A percentile compares a stretch with the other conserved stretches of the same genome.
Conservation (phyloP, 768 basidiomycete species). For the Termitomyces sp. region DNA sequence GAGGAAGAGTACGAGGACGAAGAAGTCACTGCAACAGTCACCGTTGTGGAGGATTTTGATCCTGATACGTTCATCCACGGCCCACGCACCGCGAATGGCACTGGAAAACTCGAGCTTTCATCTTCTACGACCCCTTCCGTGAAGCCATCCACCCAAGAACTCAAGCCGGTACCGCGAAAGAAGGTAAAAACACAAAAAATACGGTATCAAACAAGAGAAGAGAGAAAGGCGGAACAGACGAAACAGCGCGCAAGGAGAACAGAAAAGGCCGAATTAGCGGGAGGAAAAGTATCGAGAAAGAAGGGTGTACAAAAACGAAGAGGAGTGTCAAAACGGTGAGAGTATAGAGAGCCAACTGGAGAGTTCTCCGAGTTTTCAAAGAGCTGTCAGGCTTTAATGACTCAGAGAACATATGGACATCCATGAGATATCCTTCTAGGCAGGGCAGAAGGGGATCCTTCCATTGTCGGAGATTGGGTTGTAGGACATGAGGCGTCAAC, state of each 20-base stretch:
- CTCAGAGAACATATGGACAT: background rate
- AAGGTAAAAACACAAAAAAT: constrained; percentile 42
- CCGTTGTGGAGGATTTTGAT: constrained; percentile 91
- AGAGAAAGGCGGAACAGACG: constrained; percentile 54
- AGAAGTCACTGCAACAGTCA: constrained; percentile 84
- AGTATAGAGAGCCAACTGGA: background rate
- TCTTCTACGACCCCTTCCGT: background rate
- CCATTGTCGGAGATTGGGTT: background rate
- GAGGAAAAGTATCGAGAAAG: constrained; percentile 57
- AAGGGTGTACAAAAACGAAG: constrained; percentile 23
- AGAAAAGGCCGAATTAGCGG: constrained; percentile 72
- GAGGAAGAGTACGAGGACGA: constrained; percentile 82
- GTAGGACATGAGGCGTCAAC: background rate
- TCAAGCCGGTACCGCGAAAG: constrained; percentile 19
- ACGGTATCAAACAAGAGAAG: constrained; percentile 71
- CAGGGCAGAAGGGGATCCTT: background rate
- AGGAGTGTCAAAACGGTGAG: constrained; percentile 21
- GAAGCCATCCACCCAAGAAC: constrained; percentile 3
- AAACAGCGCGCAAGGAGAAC: constrained; percentile 65
- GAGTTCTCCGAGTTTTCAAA: background rate
- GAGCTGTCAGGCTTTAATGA: background rate
- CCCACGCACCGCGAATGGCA: constrained; percentile 20
- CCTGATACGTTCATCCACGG: constrained; percentile 59
- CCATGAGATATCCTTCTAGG: background rate
- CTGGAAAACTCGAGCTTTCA: background rate